A percentile compares a stretch with the other conserved stretches of the same genome.
Conservation (phyloP, 352 stramenopile genomes). For the Aphanomyces stellatus region DNA sequence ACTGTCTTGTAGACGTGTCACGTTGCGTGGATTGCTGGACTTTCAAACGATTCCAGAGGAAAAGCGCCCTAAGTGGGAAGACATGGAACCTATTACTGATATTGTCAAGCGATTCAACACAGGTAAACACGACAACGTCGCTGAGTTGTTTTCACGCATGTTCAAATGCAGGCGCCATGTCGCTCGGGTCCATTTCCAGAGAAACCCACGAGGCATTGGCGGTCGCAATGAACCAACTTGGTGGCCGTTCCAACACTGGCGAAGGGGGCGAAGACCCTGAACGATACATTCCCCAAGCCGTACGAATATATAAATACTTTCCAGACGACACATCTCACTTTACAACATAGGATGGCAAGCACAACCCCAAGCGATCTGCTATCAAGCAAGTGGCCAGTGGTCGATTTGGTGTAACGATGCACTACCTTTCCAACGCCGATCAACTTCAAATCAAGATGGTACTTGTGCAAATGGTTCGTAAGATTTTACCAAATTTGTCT, state of each 20-base stretch:
- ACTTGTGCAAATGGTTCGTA: neutral
- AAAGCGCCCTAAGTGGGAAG: slow-evolving; percentile 82
- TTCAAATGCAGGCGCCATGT: slow-evolving; percentile 70
- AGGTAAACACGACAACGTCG: slow-evolving; percentile 25
- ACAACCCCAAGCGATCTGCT: slow-evolving; percentile 69
- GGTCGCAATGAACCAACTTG: slow-evolving; percentile 92
- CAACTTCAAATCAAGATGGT: slow-evolving; percentile 98
- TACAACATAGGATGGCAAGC: slow-evolving; percentile 23
- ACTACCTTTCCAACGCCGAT: slow-evolving; percentile 96
- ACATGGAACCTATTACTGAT: slow-evolving; percentile 87
- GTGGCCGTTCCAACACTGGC: slow-evolving; percentile 92
- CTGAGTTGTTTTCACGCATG: neutral
- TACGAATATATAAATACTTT: neutral
- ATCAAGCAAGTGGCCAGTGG: slow-evolving; percentile 96
- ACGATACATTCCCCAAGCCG: slow-evolving; percentile 40
- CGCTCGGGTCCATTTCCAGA: slow-evolving; percentile 91
- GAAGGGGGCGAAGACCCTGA: slow-evolving; percentile 92
- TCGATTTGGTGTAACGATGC: slow-evolving; percentile 93
- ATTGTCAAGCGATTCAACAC: slow-evolving; percentile 97
- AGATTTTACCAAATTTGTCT: neutral
- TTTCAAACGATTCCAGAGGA: slow-evolving; percentile 90
- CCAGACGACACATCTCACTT: neutral
- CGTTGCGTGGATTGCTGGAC: slow-evolving; percentile 90
- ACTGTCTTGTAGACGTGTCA: slow-evolving; percentile 65
- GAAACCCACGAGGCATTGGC: slow-evolving; percentile 94